Conservation (phyloP, 495 filamentous ascomycete species). For the Penicillium canescens region DNA sequence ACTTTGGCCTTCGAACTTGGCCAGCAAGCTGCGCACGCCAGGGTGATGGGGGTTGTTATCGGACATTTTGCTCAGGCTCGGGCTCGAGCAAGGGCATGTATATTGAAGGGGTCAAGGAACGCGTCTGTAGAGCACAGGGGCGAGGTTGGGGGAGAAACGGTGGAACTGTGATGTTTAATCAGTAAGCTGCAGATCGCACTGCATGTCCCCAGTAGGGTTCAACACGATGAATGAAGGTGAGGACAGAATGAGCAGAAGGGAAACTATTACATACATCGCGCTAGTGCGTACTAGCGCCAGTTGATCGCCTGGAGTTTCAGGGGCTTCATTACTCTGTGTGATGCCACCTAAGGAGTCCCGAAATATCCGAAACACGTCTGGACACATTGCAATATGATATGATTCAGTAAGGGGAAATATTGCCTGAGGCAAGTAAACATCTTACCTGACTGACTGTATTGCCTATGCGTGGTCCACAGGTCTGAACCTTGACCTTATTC, state of each 20-base stretch:
- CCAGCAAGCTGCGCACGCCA: slow-evolving; percentile 73
- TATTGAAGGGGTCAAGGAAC: slow-evolving; percentile 16
- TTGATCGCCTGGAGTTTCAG: slow-evolving; percentile 20
- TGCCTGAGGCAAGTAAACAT: neutral
- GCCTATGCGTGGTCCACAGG: too few species aligned
- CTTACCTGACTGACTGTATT: too few species aligned
- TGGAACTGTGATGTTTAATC: slow-evolving; percentile 4
- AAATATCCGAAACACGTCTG: neutral
- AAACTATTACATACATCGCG: slow-evolving; percentile 18
- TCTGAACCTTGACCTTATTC: too few species aligned
- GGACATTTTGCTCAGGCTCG: slow-evolving; percentile 40
- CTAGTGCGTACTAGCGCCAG: slow-evolving; percentile 29
- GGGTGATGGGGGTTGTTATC: slow-evolving; percentile 45
- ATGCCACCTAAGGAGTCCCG: neutral
- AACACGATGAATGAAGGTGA: neutral
- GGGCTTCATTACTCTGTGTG: slow-evolving; percentile 4
- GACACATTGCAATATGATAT: neutral
- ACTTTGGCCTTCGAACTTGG: slow-evolving; percentile 78
- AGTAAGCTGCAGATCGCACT: slow-evolving; percentile 8
- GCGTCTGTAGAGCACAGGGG: slow-evolving; percentile 17
- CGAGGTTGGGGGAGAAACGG: slow-evolving; percentile 5
- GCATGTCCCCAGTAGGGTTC: slow-evolving; percentile 10
- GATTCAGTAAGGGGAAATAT: neutral
- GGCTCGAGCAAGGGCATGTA: slow-evolving; percentile 18
- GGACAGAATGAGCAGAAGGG: slow-evolving; percentile 20